Conservation (phyloP, 2,329 filamentous ascomycete species). For the Hypoxylon sp. region DNA sequence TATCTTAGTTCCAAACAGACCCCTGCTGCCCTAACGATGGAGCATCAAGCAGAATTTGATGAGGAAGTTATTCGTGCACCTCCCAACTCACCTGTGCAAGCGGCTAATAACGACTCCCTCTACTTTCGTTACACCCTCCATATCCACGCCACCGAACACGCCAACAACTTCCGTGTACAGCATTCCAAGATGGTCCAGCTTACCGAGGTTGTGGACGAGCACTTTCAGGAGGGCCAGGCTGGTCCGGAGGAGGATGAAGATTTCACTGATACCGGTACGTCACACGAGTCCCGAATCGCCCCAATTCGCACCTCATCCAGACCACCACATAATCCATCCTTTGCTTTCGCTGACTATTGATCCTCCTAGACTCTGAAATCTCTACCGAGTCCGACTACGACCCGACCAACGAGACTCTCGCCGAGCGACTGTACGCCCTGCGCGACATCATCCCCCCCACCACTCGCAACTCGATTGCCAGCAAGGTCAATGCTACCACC, state of each 20-base stretch:
- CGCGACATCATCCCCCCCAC: conserved; percentile 81
- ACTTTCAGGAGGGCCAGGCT: conserved; percentile 80
- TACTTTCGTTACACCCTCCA: neutral
- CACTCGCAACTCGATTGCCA: conserved; percentile 75
- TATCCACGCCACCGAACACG: neutral
- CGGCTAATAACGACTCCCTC: neutral
- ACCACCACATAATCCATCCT: neutral
- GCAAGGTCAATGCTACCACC: conserved; percentile 66
- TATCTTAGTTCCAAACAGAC: neutral
- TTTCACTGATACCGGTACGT: conserved; percentile 90
- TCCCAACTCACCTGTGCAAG: conserved; percentile 14
- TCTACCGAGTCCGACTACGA: conserved; percentile 82
- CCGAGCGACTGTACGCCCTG: conserved; percentile 77
- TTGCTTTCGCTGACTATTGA: conserved; percentile 10
- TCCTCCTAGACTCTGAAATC: conserved; percentile 77
- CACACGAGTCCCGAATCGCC: conserved; percentile 5
- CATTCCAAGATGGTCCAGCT: conserved; percentile 83
- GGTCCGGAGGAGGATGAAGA: conserved; percentile 86
- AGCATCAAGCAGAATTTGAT: neutral
- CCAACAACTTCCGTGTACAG: neutral
- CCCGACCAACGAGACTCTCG: conserved; percentile 66
- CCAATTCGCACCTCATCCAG: neutral
- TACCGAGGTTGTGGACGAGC: conserved; percentile 96
- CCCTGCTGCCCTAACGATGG: neutral
- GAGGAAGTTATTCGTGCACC: conserved; percentile 7